Conservation (phyloP, 306 rosid species). For the Sphenostylis stenocarpa region DNA sequence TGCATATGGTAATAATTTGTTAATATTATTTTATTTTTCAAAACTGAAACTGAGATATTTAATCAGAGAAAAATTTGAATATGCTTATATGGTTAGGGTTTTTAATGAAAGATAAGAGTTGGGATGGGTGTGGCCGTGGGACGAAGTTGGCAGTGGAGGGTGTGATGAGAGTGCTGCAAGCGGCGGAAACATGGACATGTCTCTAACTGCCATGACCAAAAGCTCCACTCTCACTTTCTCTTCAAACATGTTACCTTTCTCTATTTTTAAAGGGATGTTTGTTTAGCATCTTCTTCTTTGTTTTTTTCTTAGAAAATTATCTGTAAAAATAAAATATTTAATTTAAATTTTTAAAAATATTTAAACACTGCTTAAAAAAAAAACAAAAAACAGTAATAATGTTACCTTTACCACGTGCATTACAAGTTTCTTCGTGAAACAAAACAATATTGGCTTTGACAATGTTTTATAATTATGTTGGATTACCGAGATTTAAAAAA, state of each 20-base stretch:
- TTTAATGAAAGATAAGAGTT: too few relatives aligned
- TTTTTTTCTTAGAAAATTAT: too few relatives aligned
- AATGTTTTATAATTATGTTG: not conserved
- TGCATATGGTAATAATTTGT: not conserved
- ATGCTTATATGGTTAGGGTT: too few relatives aligned
- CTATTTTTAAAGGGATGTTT: too few relatives aligned
- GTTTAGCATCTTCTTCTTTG: too few relatives aligned
- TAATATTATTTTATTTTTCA: too few relatives aligned
- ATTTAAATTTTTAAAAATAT: too few relatives aligned
- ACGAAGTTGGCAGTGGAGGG: not conserved
- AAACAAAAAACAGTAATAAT: not conserved
- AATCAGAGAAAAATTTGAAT: too few relatives aligned
- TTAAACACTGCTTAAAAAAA: too few relatives aligned
- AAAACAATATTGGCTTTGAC: not conserved
- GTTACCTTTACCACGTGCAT: not conserved
- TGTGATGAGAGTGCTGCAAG: constrained; percentile 39
- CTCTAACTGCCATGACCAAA: constrained; percentile 45
- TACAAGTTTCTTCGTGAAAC: not conserved
- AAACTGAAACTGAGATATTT: too few relatives aligned
- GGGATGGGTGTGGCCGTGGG: not conserved
- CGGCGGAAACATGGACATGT: constrained; percentile 51
- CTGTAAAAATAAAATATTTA: too few relatives aligned
- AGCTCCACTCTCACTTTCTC: constrained; percentile 26
- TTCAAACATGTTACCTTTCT: not conserved
- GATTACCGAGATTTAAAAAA: not conserved